A percentile compares a stretch with the other conserved stretches of the same genome.
Conservation (phyloP, 148 eudicot species). For the Polygonum aviculare region DNA sequence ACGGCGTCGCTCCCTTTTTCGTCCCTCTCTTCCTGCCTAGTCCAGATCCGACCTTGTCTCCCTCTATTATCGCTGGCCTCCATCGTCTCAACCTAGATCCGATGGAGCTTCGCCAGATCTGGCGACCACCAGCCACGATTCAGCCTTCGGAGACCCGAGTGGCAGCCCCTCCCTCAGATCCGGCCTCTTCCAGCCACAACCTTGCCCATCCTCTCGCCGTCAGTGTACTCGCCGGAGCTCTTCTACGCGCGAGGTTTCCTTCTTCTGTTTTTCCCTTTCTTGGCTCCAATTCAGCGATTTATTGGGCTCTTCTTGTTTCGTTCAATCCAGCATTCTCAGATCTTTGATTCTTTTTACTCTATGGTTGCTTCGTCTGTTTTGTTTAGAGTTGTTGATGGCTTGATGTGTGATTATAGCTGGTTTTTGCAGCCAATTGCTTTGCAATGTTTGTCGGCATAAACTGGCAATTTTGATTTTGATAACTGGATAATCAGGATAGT, state of each 20-base stretch:
- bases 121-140: too few relatives aligned
- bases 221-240: constrained; percentile 3
- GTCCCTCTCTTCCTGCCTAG: too few relatives aligned
- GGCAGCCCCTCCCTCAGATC: too few relatives aligned
- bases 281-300: neutral
- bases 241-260: constrained; percentile 44
- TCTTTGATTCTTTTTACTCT: neutral
- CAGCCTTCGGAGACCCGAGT: too few relatives aligned
- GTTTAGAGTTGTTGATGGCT: neutral
- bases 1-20: too few relatives aligned
- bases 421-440: neutral
- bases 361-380: neutral
- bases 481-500: neutral
- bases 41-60: too few relatives aligned
- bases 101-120: too few relatives aligned
- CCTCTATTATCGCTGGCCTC: too few relatives aligned
- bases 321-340: constrained; percentile 1
- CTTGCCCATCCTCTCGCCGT: too few relatives aligned
- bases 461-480: neutral
- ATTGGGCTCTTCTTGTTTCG: neutral
- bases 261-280: neutral
- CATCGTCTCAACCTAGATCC: too few relatives aligned
- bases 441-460: neutral
- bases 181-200: too few relatives aligned
- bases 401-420: neutral